Evolutionary conservation across 805 yeast genomes (phyloP).

Genomic region (Wilhelminamyces savonicus): DNA sequence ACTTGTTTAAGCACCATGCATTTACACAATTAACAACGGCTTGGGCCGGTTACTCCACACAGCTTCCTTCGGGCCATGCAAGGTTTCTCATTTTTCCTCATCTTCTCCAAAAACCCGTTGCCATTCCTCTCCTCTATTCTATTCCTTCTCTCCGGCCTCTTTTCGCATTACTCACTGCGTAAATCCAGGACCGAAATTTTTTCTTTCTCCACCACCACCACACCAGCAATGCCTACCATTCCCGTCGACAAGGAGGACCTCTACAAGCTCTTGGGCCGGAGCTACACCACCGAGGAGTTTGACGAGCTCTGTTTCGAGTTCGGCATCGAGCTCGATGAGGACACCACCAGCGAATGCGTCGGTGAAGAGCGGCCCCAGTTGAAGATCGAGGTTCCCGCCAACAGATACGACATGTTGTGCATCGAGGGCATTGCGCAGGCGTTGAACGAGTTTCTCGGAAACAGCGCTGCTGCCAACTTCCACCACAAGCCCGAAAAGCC

Average conservation of each 20-base stretch:
- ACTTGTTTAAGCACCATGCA: too few species aligned
- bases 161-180: too few species aligned
- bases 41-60: too few species aligned
- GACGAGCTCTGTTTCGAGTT: constrained; percentile 97
- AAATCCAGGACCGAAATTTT: too few species aligned
- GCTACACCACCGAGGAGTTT: constrained; percentile 75
- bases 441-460: constrained; percentile 82
- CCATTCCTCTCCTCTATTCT: too few species aligned
- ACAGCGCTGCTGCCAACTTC: constrained; percentile 57
- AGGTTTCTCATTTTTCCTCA: too few species aligned
- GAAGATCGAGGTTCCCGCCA: constrained; percentile 96
- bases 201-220: too few species aligned
- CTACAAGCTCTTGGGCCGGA: constrained; percentile 63
- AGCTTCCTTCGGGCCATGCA: too few species aligned
- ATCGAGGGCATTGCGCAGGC: constrained; percentile 97
- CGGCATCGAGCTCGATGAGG: constrained; percentile 97
- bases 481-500: constrained; percentile 58
- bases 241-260: constrained; percentile 93
- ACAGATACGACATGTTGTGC: constrained; percentile 97
- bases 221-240: constrained; percentile 86
- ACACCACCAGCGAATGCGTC: constrained; percentile 72
- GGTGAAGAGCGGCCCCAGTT: constrained; percentile 91
- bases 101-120: too few species aligned
- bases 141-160: too few species aligned
- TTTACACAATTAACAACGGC: too few species aligned